Evolutionary conservation across 805 yeast species (phyloP).

Genomic region (Ogataea ramenticola): DNA sequence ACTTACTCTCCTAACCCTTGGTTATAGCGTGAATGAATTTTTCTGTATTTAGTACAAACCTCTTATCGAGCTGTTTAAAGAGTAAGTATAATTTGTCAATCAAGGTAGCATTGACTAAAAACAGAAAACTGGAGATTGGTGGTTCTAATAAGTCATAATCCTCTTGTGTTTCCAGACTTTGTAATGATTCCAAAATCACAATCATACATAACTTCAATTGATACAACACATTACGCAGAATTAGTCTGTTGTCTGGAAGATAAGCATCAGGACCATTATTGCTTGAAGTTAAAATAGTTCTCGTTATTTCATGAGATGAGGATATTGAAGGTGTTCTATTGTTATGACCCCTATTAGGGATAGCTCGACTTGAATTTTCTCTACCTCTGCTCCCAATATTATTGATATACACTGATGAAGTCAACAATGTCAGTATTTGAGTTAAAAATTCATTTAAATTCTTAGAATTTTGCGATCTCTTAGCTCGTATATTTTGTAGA

Average conservation of each 20-base stretch:
- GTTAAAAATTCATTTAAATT: background rate
- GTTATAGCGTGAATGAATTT: background rate
- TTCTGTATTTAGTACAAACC: conserved; percentile 10
- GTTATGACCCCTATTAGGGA: background rate
- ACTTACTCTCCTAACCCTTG: background rate
- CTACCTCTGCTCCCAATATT: background rate
- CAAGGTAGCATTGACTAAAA: conserved; percentile 21
- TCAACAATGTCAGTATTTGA: background rate
- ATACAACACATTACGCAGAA: conserved; percentile 1
- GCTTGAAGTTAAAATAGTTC: background rate
- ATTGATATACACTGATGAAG: background rate
- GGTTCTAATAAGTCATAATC: background rate
- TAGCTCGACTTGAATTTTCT: background rate
- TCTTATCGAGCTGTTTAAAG: conserved; percentile 17
- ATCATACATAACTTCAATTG: conserved; percentile 1
- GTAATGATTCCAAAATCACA: background rate
- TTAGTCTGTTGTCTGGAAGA: conserved; percentile 1
- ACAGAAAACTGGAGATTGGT: conserved; percentile 9
- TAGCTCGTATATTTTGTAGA: background rate
- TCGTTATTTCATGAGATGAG: background rate
- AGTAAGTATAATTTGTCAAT: conserved; percentile 22
- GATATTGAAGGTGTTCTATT: background rate
- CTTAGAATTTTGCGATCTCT: background rate
- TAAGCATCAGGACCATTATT: background rate
- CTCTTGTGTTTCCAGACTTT: background rate